These are phyloP conservation scores for Penicillium sp. DNA, from an alignment of 2,329 filamentous ascomycete species.

Conservation along the genomic window DNA sequence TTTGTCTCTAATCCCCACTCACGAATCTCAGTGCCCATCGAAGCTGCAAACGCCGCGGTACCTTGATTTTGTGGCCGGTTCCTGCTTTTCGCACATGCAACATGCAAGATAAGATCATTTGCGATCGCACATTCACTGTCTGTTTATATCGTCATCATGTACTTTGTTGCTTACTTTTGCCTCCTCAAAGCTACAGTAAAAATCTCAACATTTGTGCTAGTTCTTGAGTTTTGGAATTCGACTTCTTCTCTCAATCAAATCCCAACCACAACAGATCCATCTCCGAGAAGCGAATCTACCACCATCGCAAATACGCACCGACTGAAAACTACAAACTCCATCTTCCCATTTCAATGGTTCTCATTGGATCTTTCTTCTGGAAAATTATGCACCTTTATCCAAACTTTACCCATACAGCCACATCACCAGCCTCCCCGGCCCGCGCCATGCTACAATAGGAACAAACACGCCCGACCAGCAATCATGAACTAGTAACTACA, in stretches of 20 bases:
- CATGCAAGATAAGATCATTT: constrained; percentile 19
- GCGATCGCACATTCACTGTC: not conserved
- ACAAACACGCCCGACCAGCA: constrained; percentile 1
- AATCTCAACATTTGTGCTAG: not conserved
- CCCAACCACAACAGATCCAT: not conserved
- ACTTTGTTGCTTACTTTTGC: not conserved
- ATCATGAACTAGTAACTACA: not conserved
- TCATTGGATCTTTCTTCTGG: not conserved
- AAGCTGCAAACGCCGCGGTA: not conserved
- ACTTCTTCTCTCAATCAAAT: too few relatives aligned
- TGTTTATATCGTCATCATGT: not conserved
- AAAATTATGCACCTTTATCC: not conserved
- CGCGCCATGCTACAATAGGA: not conserved
- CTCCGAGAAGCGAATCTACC: too few relatives aligned
- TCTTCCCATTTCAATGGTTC: not conserved
- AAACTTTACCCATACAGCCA: not conserved
- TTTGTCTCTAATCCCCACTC: not conserved
- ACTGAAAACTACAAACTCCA: not conserved
- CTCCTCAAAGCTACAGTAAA: not conserved
- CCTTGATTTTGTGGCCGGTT: constrained; percentile 10
- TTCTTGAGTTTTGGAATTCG: too few relatives aligned
- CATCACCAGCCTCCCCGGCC: constrained; percentile 2
- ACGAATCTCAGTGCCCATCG: not conserved
- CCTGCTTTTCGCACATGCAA: constrained; percentile 16
- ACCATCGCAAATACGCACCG: not conserved